Base-by-base conservation (phyloP, 2,329 filamentous ascomycete genomes). In the Thelonectria blattea region DNA sequence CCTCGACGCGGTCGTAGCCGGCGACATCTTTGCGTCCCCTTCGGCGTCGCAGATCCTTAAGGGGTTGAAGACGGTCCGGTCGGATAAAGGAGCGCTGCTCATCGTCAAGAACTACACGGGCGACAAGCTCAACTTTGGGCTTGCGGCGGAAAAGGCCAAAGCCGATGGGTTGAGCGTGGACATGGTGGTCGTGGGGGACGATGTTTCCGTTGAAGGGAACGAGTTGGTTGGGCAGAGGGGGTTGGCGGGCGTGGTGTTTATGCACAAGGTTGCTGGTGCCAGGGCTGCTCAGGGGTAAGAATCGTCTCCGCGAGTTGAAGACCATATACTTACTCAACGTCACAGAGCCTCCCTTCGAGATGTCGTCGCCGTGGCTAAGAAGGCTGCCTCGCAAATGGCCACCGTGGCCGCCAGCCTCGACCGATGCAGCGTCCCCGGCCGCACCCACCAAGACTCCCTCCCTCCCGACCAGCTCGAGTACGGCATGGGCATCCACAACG, bases 131-230 rank as follows among this genome's bases (percentile, higher is more conserved):
- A 71, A 71, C 60, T 71, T 72, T 52, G 69, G 70, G 5, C 52
- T 72, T 15, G 70, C 71, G 3, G 70, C 70, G 3, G 71, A 72
- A 58, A 70, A 71, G 56, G 70, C 70, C 34, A 72, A 72, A 50
- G 64, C 70, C 3, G 57, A 65, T 9, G 67, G 67, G 1, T 65
- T 67, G 18, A 62, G 62, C 17, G 64, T 70, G 3, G 62, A 65
- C 49, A 69, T 69, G 64, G 67, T 70, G 15, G 61, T 69, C 14
- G 62, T 70, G 1, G 68, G 67, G 7, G 68, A 70, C 2, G 68
- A 70, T 42, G 68, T 70, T 3, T 70, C 68, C 1, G 67, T 69
- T 0, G 62, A 70, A 24, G 68, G 67, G 10, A 70, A 70, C 22
- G 53, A 59, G 4, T 53, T 70, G 2, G 68, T 70, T 0, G 68